Conservation (phyloP, 495 filamentous ascomycete species). For the Schizothecium vesticola region DNA sequence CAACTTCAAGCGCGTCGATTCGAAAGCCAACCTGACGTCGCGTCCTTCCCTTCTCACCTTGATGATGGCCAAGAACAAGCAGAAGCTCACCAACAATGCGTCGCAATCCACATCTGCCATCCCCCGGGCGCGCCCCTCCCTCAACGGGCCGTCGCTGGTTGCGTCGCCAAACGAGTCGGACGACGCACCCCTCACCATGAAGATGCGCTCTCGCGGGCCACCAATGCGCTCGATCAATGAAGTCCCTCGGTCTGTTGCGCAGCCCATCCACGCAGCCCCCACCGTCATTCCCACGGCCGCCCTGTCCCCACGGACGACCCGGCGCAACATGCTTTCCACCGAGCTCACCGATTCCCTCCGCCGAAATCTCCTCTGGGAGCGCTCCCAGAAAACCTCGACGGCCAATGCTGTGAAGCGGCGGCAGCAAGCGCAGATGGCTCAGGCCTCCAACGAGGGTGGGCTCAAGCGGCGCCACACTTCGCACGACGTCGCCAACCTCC, state of each 20-base stretch:
- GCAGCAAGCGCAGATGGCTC: background rate
- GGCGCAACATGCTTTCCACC: conserved; percentile 93
- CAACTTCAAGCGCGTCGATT: conserved; percentile 86
- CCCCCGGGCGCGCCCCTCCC: conserved; percentile 63
- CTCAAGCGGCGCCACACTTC: conserved; percentile 89
- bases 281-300: conserved; percentile 59
- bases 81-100: conserved; percentile 57
- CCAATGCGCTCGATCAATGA: conserved; percentile 55
- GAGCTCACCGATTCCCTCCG: conserved; percentile 59
- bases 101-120: conserved; percentile 79
- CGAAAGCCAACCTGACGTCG: conserved; percentile 76
- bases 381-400: conserved; percentile 66
- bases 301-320: conserved; percentile 83
- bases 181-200: conserved; percentile 66
- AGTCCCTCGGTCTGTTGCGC: conserved; percentile 61
- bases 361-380: conserved; percentile 35
- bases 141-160: conserved; percentile 66
- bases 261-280: conserved; percentile 78
- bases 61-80: conserved; percentile 64
- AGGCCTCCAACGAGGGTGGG: background rate
- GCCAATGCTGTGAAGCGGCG: conserved; percentile 60
- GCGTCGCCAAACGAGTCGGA: conserved; percentile 66
- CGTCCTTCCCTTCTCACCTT: conserved; percentile 84
- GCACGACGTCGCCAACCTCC: conserved; percentile 77
- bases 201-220: conserved; percentile 36